phyloP scores from a whole-genome alignment of 805 yeast species.

The Ogataea saltuana region DNA sequence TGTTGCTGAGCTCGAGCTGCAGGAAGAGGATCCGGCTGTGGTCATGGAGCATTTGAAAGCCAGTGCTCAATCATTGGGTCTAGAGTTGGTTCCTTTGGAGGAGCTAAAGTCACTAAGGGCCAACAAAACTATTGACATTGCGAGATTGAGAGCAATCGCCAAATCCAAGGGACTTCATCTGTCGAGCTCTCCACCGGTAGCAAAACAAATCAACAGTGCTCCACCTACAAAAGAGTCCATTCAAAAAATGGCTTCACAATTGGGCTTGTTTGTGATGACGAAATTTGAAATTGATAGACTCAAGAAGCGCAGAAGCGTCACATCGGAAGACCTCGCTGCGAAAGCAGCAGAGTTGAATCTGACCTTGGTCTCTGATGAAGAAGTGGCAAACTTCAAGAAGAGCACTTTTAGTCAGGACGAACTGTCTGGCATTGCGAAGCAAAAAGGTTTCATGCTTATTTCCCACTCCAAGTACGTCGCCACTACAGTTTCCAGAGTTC shows the following conservation, averaged over 20 bases:
- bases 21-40: conserved; percentile 3
- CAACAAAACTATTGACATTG: conserved; percentile 2
- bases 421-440: conserved; percentile 43
- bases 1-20: no score
- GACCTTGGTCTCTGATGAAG: conserved; percentile 33
- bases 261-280: conserved; percentile 38
- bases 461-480: conserved; percentile 63
- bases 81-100: neutral
- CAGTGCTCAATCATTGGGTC: conserved; percentile 1
- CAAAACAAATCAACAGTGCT: conserved; percentile 13
- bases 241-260: conserved; percentile 25
- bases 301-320: conserved; percentile 29
- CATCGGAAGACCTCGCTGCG: conserved; percentile 35
- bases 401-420: conserved; percentile 21
- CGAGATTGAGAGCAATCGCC: conserved; percentile 18
- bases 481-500: conserved; percentile 55
- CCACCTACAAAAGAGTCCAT: conserved; percentile 10
- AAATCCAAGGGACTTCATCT: conserved; percentile 18
- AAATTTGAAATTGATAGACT: conserved; percentile 35
- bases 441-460: conserved; percentile 51
- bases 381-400: conserved; percentile 21
- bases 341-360: conserved; percentile 46
- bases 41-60: neutral
- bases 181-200: conserved; percentile 16
- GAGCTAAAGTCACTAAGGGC: neutral